phyloP scores from a whole-genome alignment of 345 rosid species.

The Microthlaspi erraticum region DNA sequence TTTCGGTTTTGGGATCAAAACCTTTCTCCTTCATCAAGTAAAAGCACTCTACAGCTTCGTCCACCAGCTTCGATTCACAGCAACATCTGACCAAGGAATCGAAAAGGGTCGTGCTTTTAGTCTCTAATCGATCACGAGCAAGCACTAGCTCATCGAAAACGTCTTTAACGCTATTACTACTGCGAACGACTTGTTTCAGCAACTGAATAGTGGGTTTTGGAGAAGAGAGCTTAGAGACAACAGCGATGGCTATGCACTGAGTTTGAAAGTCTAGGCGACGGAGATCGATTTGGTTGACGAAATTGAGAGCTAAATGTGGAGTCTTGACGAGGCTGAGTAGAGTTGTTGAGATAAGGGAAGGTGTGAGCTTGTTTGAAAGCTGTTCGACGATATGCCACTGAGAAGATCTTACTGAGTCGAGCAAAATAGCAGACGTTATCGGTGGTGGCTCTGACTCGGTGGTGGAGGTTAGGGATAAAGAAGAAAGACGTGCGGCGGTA shows the following conservation, averaged over 20 bases:
- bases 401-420: conserved; percentile 53
- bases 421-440: conserved; percentile 20
- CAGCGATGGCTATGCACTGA: conserved; percentile 65
- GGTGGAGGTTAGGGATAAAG: conserved; percentile 18
- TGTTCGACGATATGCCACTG: conserved; percentile 86
- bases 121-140: conserved; percentile 52
- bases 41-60: conserved; percentile 70
- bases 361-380: conserved; percentile 47
- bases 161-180: conserved; percentile 41
- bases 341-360: conserved; percentile 54
- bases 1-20: conserved; percentile 66
- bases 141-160: conserved; percentile 58
- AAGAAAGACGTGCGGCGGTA: conserved; percentile 38
- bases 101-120: conserved; percentile 56
- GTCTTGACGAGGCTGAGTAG: conserved; percentile 54
- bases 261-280: conserved; percentile 54
- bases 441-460: conserved; percentile 31
- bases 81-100: conserved; percentile 67
- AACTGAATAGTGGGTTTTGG: conserved; percentile 64
- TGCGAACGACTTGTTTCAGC: conserved; percentile 48
- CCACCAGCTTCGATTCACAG: conserved; percentile 66
- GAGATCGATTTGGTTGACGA: conserved; percentile 53
- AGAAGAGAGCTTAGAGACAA: conserved; percentile 59
- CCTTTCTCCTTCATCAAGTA: conserved; percentile 70
- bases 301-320: conserved; percentile 65